Evolutionary conservation across 768 basidiomycete genomes (phyloP).

Genomic region (Termitomyces sp.): DNA sequence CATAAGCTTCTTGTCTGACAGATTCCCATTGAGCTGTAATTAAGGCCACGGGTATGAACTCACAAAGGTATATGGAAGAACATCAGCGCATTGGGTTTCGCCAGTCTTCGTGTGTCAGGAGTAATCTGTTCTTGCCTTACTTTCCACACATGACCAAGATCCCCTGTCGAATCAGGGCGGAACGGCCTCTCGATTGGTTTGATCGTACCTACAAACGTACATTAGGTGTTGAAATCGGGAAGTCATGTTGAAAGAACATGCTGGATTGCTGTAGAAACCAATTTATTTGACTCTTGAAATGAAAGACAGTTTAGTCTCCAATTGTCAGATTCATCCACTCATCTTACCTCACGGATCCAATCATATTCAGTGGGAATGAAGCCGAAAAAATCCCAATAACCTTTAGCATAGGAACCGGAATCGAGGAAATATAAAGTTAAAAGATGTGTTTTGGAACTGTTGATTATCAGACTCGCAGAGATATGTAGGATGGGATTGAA

Average conservation of each 20-base stretch:
- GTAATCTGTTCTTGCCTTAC: constrained; percentile 57
- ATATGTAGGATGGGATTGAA: background rate
- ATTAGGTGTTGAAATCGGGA: background rate
- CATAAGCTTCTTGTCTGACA: constrained; percentile 68
- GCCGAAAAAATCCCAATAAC: constrained; percentile 54
- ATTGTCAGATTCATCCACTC: background rate
- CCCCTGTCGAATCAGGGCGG: constrained; percentile 65
- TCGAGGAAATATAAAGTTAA: constrained; percentile 90
- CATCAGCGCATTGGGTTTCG: constrained; percentile 94
- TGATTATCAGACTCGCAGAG: background rate
- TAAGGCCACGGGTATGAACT: constrained; percentile 17
- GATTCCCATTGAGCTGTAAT: background rate
- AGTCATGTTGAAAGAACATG: constrained; percentile 16
- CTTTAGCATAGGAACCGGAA: constrained; percentile 70
- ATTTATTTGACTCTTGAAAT: constrained; percentile 65
- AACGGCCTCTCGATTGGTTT: constrained; percentile 79
- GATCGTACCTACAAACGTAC: constrained; percentile 41
- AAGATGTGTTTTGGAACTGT: constrained; percentile 80
- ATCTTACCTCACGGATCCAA: constrained; percentile 65
- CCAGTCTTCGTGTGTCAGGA: constrained; percentile 50
- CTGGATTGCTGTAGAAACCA: constrained; percentile 87
- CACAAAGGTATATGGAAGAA: constrained; percentile 98
- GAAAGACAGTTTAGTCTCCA: background rate
- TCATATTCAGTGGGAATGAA: constrained; percentile 75
- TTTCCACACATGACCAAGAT: constrained; percentile 61